phyloP scores from a whole-genome alignment of 495 filamentous ascomycete species.

The Pyrenopolyporus hunteri region DNA sequence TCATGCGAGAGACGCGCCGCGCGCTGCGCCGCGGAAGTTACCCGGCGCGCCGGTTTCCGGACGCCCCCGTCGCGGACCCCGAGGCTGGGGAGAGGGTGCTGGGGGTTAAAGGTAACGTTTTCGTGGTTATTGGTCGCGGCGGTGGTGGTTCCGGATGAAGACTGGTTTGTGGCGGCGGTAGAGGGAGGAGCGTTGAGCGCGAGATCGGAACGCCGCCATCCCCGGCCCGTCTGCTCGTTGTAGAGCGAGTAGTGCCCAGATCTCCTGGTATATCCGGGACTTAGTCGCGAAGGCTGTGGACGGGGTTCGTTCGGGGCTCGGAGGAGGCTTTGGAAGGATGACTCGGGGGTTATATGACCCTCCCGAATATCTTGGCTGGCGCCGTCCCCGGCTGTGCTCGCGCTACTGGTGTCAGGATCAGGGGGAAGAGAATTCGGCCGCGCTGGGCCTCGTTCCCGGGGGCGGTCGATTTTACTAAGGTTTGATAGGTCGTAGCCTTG shows the following conservation, averaged over 20 bases:
- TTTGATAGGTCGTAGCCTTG: constrained; percentile 6
- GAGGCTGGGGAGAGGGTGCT: background rate
- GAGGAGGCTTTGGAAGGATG: too few species aligned
- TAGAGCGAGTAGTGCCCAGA: constrained; percentile 1
- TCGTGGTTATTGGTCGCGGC: background rate
- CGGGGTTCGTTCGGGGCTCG: background rate
- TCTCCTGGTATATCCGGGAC: background rate
- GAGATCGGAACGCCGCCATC: background rate
- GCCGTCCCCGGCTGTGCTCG: too few species aligned
- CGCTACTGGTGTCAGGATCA: background rate
- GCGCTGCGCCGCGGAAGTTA: background rate
- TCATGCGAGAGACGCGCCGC: background rate
- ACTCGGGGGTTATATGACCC: too few species aligned
- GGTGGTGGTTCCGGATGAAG: background rate
- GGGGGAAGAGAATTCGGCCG: background rate
- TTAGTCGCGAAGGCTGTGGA: background rate
- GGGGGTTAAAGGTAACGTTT: background rate
- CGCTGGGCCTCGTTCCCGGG: background rate
- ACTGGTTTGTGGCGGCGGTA: background rate
- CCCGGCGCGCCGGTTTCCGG: background rate
- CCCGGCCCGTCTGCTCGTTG: background rate
- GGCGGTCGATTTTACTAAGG: background rate
- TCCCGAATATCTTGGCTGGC: too few species aligned
- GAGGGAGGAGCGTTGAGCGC: background rate
- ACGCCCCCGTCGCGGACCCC: background rate